Evolutionary conservation across 371 early-diverging fungal species (phyloP), one percentile per base, ranked within the genome.

Genomic region (Circinella minor): DNA sequence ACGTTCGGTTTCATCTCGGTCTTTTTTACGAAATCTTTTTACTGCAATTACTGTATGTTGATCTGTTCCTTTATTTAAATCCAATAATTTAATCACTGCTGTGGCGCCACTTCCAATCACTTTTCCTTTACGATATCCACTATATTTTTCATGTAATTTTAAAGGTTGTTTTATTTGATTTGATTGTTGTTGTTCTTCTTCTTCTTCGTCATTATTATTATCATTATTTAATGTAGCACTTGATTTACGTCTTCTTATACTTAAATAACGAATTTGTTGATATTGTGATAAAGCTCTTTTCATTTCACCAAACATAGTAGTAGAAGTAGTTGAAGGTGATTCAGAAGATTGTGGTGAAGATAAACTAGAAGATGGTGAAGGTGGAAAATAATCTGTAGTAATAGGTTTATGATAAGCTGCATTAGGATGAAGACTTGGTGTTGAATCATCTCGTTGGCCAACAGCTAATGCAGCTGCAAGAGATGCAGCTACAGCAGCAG

Each of bases 1-100:
- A 11, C 66, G 59, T 34, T 70, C 48, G 18, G 54, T 66, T 15
- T 79, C 79, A 39, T 74, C 71, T 71, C 77, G 67, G 59, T 77
- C 77, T 14, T 68, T 62, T 63, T 76, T 81, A 17, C 74, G 76
- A 55, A 81, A 83, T 46, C 70, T 70, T 34, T 83, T 83, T 61
- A 81, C 81, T 17, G 83, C 83, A 46, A 83, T 66, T 4, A 66
- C 51, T 7, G 27, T 27, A 27, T 27, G 27, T 27, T 27, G 27
- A 27, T 27, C 27, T 11, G 38, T 37, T 34, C 49, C 10, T 55
- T 36, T 18, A 46, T 54, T 38, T 17, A 55, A 34, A 15, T 70
- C 64, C 7, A 70, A 14, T 13, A 70, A 59, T 39, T 65, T 66
- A n/a, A 74, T 67, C 47, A 67, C 68, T 8, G 74, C 74, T 7